A percentile compares a stretch with the other conserved stretches of the same genome.
Conservation (phyloP, 2,329 filamentous ascomycete species). For the Coleophoma cylindrospora region DNA sequence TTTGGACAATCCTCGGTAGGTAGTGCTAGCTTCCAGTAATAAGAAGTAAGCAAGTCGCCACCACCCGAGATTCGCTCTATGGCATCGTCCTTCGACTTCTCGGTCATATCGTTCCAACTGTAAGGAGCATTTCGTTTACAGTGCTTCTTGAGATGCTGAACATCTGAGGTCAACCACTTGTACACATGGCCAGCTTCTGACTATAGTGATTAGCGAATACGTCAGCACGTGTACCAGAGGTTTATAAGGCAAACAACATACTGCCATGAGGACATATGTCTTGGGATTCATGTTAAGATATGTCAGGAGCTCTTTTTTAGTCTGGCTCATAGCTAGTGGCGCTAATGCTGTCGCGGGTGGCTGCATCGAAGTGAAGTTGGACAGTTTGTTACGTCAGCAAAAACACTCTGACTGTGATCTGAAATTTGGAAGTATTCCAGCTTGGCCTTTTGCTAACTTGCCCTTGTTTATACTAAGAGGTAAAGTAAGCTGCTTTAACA, state of each 20-base stretch:
- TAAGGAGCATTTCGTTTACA: conserved; percentile 24
- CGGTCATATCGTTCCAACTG: conserved; percentile 27
- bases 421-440: no score
- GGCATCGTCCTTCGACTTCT: conserved; percentile 25
- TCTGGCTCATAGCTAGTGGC: not conserved
- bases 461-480: no score
- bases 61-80: conserved; percentile 17
- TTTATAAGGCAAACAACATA: not conserved
- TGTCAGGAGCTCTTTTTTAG: not conserved
- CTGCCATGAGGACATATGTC: not conserved
- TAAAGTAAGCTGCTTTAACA: no score
- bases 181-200: conserved; percentile 26
- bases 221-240: no score
- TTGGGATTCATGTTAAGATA: not conserved
- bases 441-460: no score
- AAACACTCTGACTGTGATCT: no score
- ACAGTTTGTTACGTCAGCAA: no score
- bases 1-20: conserved; percentile 18
- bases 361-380: not conserved
- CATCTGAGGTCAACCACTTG: conserved; percentile 21
- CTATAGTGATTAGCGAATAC: conserved; percentile 9
- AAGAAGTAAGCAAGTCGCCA: conserved; percentile 15
- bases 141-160: conserved; percentile 22
- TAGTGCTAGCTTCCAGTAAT: conserved; percentile 22
- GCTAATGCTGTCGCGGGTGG: not conserved